Conservation (phyloP, 192 early-diverging fungal genomes). For the Powellomyces hirtus region DNA sequence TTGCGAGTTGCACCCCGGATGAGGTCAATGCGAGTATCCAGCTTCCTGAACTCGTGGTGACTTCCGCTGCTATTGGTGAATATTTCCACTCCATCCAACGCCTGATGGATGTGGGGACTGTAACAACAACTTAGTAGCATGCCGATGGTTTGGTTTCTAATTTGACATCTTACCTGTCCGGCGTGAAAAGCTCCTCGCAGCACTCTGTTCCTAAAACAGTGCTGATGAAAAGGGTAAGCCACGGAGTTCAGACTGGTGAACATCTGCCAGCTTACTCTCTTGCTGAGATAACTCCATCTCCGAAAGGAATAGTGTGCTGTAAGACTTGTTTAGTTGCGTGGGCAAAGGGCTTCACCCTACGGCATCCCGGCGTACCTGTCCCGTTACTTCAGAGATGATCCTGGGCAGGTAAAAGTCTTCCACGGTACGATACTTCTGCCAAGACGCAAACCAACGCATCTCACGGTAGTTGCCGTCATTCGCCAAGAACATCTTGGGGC, state of each 20-base stretch:
- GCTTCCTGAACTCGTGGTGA: conserved; percentile 96
- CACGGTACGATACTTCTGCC: conserved; percentile 60
- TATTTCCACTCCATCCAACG: conserved; percentile 94
- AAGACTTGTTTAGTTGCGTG: not conserved
- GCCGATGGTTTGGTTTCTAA: conserved; percentile 33
- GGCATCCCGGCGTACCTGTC: conserved; percentile 51
- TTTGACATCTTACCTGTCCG: conserved; percentile 47
- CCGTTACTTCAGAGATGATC: conserved; percentile 75
- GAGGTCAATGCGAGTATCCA: conserved; percentile 80
- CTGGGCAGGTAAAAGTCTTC: conserved; percentile 83
- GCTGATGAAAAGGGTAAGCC: too few relatives aligned
- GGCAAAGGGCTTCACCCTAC: not conserved
- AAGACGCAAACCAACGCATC: conserved; percentile 89
- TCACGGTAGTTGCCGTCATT: conserved; percentile 99
- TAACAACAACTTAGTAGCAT: not conserved
- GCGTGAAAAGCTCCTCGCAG: conserved; percentile 98
- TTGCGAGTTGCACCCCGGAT: conserved; percentile 88
- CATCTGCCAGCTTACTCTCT: conserved; percentile 50
- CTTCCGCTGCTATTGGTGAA: conserved; percentile 93
- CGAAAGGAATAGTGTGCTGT: conserved; percentile 74
- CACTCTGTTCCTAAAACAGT: conserved; percentile 90
- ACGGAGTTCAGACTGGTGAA: too few relatives aligned
- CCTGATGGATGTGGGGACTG: conserved; percentile 92
- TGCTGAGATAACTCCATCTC: conserved; percentile 85
- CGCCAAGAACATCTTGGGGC: conserved; percentile 94